Base-by-base conservation (phyloP, 495 filamentous ascomycete species). In the Lasiosphaeriaceae sp. region DNA sequence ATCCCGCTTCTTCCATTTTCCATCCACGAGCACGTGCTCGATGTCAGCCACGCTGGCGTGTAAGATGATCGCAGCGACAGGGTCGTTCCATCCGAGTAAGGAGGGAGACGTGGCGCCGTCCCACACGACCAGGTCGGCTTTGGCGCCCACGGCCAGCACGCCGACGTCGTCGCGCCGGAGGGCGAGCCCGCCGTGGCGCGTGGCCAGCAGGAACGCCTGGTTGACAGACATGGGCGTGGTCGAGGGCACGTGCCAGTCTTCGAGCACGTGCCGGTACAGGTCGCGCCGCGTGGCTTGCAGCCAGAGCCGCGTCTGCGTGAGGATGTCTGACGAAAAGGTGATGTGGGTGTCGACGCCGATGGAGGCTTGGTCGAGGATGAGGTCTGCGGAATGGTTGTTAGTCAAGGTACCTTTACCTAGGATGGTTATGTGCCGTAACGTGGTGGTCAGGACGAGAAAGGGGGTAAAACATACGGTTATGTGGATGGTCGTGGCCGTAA, bases 41-140 rank as follows among this genome's bases (percentile, higher is more conserved):
- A 83, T 63, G 56, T 83, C 77, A 1, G 72, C 77, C 14, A 77
- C 70, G 29, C 68, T 75, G 1, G 74, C 70, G 52, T 82, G 79
- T 49, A 83, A 57, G 3, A 83, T 69, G 9, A 83, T 66, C 2
- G 80, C 80, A 14, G 79, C 77, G 22, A 83, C 74, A 2, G 79
- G 75, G 54, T 83, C 79, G 22, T 50, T 61, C 72, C 75, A 78
- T 0, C 77, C 78, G 6, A 81, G 60, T 74, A 83, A 63, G 2
- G 59, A 58, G 5, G 79, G 78, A 1, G 72, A 59, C 0, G 61
- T 66, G 9, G 8, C 14, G 20, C 76, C 77, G 52, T 79, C 66
- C 66, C 78, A 81, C 17, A 81, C 69, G n/a, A 77, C 73, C 17
- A 82, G 47, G 49, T 82, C 78, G 2, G 78, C 78, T 52, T 75